Base-by-base conservation (phyloP, 108 stramenopile species). In the Cyclostephanos invisitatus region DNA sequence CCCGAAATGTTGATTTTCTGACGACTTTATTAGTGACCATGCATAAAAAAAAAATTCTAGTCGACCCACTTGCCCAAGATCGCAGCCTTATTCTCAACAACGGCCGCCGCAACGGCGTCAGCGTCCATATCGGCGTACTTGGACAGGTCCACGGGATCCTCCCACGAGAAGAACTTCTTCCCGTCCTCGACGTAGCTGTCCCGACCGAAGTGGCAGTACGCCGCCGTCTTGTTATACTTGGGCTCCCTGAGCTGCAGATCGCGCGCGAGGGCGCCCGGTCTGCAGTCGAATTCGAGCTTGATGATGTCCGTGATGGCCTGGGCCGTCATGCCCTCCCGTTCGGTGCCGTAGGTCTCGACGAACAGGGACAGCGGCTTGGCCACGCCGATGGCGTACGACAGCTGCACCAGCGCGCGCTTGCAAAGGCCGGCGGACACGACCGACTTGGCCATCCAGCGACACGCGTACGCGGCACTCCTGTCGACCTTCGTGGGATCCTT, bases 401-500 rank as follows among this genome's bases (percentile, higher is more conserved):
- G 83, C 77, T 98, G 97, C 63, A 98, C 97, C 46, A 91, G 75
- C 58, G 88, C 93, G 60, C 93, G 94, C 68, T 97, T 96, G 86
- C 92, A 93, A 59, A 98, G 90, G 68, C 93, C 92, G 74, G 96
- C 96, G 61, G 81, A 77, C 64, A 98, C 97, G 60, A 97, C 83
- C 62, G 91, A 92, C 89, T 98, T 97, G 87, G 97, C 97, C 73
- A 98, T 96, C 96, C 97, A 98, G 70, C 96, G 94, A 48, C 92
- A 94, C 62, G 97, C 97, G 77, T 97, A 98, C 70, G 96, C 96
- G 46, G 96, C 97, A 24, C 93, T 94, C 62, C 97, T 89, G 77
- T 97, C 96, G 64, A 98, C 93, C 91, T 97, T 98, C 87, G 96
- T 97, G 60, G 96, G 92, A 81, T 97, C 97, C 89, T 98, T 98